Conservation (phyloP, 1,284 basidiomycete genomes). For the Pseudozyma hubeiensis region DNA sequence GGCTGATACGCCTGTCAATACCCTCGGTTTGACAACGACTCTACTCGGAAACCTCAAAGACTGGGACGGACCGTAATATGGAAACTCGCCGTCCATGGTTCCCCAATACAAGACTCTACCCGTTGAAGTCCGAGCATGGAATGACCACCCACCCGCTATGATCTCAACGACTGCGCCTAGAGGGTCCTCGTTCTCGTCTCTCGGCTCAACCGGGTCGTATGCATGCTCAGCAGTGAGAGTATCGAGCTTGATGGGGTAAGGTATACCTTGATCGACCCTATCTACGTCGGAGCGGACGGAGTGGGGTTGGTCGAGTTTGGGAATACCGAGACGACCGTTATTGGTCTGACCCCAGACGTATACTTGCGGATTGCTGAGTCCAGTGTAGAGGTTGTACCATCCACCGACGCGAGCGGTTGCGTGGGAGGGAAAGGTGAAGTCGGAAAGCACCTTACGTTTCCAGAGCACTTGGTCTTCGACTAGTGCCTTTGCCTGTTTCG, state of each 20-base stretch:
- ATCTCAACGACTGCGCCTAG: constrained; percentile 29
- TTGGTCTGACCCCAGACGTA: constrained; percentile 47
- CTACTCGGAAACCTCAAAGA: constrained; percentile 8
- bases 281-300: neutral
- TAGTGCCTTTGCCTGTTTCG: constrained; percentile 11
- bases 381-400: constrained; percentile 47
- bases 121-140: constrained; percentile 41
- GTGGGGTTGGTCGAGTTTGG: neutral
- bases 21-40: neutral
- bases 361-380: constrained; percentile 31
- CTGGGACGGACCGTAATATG: neutral
- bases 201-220: neutral
- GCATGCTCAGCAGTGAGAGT: constrained; percentile 2
- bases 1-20: constrained; percentile 19
- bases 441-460: constrained; percentile 37
- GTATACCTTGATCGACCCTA: constrained; percentile 10
- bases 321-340: constrained; percentile 34
- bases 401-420: constrained; percentile 39
- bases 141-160: constrained; percentile 51
- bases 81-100: constrained; percentile 33
- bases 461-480: constrained; percentile 45
- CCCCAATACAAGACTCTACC: constrained; percentile 50
- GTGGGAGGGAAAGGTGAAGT: constrained; percentile 47
- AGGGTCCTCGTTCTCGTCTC: neutral
- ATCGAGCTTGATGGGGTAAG: constrained; percentile 34